Evolutionary conservation across 2,329 filamentous ascomycete genomes (phyloP).

Genomic region (Volutella citrinella): DNA sequence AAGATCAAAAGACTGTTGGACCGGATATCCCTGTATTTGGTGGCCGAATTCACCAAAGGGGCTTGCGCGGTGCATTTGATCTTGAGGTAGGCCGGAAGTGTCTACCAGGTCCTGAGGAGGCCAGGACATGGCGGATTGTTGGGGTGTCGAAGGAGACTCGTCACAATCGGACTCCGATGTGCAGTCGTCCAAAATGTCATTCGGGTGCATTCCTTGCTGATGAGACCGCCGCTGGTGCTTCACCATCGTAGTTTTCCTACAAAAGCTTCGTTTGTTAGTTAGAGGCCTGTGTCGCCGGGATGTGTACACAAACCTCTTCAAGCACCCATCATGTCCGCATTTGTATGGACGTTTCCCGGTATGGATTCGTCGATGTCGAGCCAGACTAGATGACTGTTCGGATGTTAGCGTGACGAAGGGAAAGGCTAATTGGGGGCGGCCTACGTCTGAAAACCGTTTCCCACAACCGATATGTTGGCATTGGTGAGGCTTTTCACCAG

Average conservation of each 20-base stretch:
- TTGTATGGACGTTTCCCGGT: conserved; percentile 66
- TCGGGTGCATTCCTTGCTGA: conserved; percentile 54
- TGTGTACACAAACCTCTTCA: conserved; percentile 61
- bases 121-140: conserved; percentile 52
- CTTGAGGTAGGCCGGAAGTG: conserved; percentile 32
- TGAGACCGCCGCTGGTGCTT: conserved; percentile 64
- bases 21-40: conserved; percentile 39
- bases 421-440: too few species aligned
- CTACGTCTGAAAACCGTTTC: conserved; percentile 68
- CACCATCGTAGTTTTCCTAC: conserved; percentile 69
- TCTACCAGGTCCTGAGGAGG: conserved; percentile 42
- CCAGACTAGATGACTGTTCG: conserved; percentile 60
- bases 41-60: conserved; percentile 56
- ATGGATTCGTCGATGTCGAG: conserved; percentile 63
- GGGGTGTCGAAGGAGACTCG: conserved; percentile 58
- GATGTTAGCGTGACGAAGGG: conserved; percentile 15
- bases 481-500: conserved; percentile 68
- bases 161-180: conserved; percentile 56
- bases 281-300: too few species aligned
- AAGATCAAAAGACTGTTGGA: conserved; percentile 44
- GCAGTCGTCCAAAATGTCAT: conserved; percentile 52
- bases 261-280: too few species aligned
- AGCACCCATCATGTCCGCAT: conserved; percentile 58
- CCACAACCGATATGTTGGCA: conserved; percentile 64
- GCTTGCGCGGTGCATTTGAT: conserved; percentile 47